A percentile compares a stretch with the other conserved stretches of the same genome.
Evolutionary conservation across 192 early-diverging fungal species (phyloP).

Genomic region (Diversispora epigaea): DNA sequence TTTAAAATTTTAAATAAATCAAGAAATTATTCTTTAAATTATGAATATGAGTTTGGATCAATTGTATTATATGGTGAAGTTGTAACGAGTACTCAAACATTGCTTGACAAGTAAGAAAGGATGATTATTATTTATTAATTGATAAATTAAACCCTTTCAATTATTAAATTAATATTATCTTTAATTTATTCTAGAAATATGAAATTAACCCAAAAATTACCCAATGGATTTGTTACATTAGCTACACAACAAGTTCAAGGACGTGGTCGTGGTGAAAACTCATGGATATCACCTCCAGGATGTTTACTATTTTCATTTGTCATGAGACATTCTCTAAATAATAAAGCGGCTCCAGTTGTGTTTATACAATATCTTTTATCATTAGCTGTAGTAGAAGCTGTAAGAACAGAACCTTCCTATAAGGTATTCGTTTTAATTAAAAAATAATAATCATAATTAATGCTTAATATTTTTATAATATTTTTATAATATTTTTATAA

Average conservation of each 20-base stretch:
- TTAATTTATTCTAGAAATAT: constrained; percentile 52
- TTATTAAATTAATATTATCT: not conserved
- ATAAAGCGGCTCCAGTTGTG: constrained; percentile 63
- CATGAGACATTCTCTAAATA: constrained; percentile 64
- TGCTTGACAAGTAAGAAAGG: constrained; percentile 71
- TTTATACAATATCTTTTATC: constrained; percentile 95
- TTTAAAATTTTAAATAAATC: constrained; percentile 50
- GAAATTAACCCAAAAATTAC: constrained; percentile 61
- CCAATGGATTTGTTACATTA: constrained; percentile 77
- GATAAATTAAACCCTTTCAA: not conserved
- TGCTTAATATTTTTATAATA: not conserved
- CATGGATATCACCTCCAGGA: constrained; percentile 92
- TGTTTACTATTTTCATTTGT: constrained; percentile 86
- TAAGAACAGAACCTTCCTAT: constrained; percentile 68
- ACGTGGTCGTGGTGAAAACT: constrained; percentile 87
- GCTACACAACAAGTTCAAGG: constrained; percentile 84
- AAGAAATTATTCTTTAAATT: constrained; percentile 36
- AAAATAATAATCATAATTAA: not conserved
- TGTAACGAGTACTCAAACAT: constrained; percentile 86
- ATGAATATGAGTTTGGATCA: constrained; percentile 61
- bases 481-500: not conserved
- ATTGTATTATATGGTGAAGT: constrained; percentile 76
- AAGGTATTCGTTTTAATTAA: constrained; percentile 39
- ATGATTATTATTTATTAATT: not conserved
- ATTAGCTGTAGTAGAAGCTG: constrained; percentile 78